Base-by-base conservation (phyloP, 2,329 filamentous ascomycete genomes). In the Venturia nashicola region DNA sequence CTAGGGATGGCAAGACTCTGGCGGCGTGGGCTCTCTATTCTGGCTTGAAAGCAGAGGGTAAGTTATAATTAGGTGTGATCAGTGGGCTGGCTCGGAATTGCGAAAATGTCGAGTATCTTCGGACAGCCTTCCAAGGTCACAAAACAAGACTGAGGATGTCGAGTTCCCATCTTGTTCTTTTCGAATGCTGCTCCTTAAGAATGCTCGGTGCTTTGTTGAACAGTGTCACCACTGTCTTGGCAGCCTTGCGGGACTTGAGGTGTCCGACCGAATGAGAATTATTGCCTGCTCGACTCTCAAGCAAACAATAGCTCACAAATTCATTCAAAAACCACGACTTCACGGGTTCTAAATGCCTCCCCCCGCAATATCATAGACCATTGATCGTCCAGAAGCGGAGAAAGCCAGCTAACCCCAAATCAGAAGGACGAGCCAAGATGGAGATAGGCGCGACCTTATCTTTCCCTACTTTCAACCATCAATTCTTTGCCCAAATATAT, bases 1-100 rank as follows among this genome's bases (percentile, higher is more conserved):
- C 76, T 36, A 74, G 82, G 43, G 83, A 86, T 74, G 81, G 75
- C 9, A 86, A 86, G 71, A 77, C 80, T 0, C 70, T 85, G 62
- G 78, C 79, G 40, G 82, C 81, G 8, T 77, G 79, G 75, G 80
- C 81, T 8, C 69, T 85, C 65, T 86, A 85, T 68, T 73, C 79
- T 51, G 81, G 80, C 0, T 68, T 85, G 65, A 78, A 75, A 66
- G 71, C 72, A 40, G 79, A 81, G 51, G 78, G 77, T 0, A 77
- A 73, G 66, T 68, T 83, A 54, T 61, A 32, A 62, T 39, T 39
- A 39, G 36, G 7, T 11, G 36, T 3, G 2, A 39, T 27, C 27
- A 27, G 27, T 27, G 27, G 36, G 36, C 36, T 39, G 5, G 6
- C 6, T 39, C 36, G 36, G 11, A 42, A 36, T 39, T n/a, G 54